Evolutionary conservation across 2,329 filamentous ascomycete genomes (phyloP), one percentile per base, ranked within the genome.

Genomic region (Hypomyces rosellus): DNA sequence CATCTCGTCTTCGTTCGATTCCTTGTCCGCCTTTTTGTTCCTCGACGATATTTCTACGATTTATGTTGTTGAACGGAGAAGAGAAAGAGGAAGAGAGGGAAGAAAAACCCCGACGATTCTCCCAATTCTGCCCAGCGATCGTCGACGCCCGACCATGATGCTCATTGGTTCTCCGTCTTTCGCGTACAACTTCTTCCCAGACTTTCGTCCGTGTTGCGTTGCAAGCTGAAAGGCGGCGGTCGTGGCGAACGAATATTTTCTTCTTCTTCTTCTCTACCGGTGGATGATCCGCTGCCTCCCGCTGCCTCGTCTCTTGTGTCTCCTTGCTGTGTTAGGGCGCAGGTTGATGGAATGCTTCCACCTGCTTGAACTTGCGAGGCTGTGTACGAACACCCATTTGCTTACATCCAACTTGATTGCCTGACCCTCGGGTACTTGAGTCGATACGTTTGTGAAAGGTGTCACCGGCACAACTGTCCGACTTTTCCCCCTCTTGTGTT

Each of bases 181-280:
- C 46, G 42, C 46, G 50, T 52, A 46, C 50, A 42, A 52, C 50
- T 49, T 33, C 50, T 37, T 46, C 41, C 41, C 42, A 46, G 42
- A n/a, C 42, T 20, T 34, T 37, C 40, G 41, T 44, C 37, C 41
- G 50, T 52, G 50, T 46, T 46, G 45, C 50, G 50, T 52, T 52
- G 50, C 50, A 49, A 30, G 43, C 50, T 48, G 43, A 46, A 46
- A 40, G 40, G 34, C 40, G 48, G 46, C 47, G 47, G 47, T 42
- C 45, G 16, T 45, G 40, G 41, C 36, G 46, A 40, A 43, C 41
- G 18, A 25, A 20, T 25, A 33, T 43, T 38, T n/a, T 38, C 12
- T 16, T 12, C 12, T 16, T 12, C 12, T n/a, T 25, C 18, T 13
- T 43, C 20, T 45, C 13, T n/a, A n/a, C 30, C 33, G 11, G 43